Evolutionary conservation across 345 rosid species (phyloP).

Genomic region (Eucalyptus curtisii): DNA sequence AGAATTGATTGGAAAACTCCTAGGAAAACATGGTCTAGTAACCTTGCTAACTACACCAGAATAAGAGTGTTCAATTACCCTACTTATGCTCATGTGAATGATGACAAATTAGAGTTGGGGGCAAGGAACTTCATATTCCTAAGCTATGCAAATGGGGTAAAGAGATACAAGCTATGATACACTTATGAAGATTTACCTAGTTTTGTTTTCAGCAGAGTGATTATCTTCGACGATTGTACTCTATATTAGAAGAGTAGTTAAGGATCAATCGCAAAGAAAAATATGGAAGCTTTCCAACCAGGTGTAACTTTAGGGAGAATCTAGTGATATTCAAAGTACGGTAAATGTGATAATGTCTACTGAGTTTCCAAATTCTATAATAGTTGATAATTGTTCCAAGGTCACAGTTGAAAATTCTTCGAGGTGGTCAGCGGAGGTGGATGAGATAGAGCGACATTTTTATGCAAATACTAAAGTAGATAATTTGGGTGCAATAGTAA

Average conservation of each 20-base stretch:
- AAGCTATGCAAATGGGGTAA: background rate
- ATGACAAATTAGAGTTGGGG: background rate
- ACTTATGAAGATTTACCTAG: background rate
- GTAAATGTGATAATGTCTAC: background rate
- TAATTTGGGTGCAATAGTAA: background rate
- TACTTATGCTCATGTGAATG: background rate
- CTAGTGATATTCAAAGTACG: background rate
- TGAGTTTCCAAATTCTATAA: background rate
- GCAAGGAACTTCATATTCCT: background rate
- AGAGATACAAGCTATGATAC: background rate
- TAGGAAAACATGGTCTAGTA: background rate
- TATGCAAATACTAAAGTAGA: background rate
- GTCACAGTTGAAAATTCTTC: background rate
- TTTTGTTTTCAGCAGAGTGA: too few species aligned
- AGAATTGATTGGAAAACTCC: background rate
- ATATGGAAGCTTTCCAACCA: background rate
- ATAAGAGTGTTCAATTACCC: background rate
- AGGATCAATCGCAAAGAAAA: background rate
- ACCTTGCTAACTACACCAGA: too few species aligned
- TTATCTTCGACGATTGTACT: background rate
- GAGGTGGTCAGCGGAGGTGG: background rate
- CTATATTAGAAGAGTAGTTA: too few species aligned
- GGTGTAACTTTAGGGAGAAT: background rate
- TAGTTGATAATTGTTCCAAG: too few species aligned
- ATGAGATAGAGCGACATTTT: background rate